These are phyloP conservation scores for Lophium mytilinum DNA, from an alignment of 495 filamentous ascomycete genomes.

Conservation along the genomic window DNA sequence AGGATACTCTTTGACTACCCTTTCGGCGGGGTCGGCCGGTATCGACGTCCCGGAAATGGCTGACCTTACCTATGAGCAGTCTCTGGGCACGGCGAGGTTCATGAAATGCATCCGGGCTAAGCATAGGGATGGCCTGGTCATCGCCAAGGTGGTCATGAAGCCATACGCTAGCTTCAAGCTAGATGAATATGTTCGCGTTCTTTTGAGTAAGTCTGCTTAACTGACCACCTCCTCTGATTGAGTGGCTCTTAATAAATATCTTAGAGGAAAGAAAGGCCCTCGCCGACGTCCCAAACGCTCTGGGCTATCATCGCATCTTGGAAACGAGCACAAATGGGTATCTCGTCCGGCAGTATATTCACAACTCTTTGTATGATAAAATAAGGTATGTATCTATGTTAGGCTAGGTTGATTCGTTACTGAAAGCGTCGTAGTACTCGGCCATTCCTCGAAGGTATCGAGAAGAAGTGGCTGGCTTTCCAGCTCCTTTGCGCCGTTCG, in stretches of 20 bases:
- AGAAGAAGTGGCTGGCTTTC: conserved; percentile 98
- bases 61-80: conserved; percentile 84
- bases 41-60: conserved; percentile 90
- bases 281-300: conserved; percentile 78
- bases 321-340: conserved; percentile 88
- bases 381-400: conserved; percentile 50
- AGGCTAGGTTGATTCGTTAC: not conserved
- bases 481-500: conserved; percentile 88
- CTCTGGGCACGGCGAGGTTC: conserved; percentile 87
- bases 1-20: conserved; percentile 84
- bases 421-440: conserved; percentile 58
- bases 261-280: conserved; percentile 73
- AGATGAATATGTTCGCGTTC: conserved; percentile 63
- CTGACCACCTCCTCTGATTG: not conserved
- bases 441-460: conserved; percentile 94
- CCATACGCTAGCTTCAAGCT: conserved; percentile 70
- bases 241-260: no score
- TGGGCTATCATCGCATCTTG: conserved; percentile 80
- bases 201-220: conserved; percentile 51
- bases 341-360: conserved; percentile 90
- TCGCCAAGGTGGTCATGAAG: conserved; percentile 92
- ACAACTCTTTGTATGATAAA: conserved; percentile 95
- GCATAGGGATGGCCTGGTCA: conserved; percentile 79
- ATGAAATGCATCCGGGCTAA: conserved; percentile 93
- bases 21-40: conserved; percentile 80